Evolutionary conservation across 805 yeast species (phyloP), one percentile per base, ranked within the genome.

Genomic region (Komagataella ulmi): DNA sequence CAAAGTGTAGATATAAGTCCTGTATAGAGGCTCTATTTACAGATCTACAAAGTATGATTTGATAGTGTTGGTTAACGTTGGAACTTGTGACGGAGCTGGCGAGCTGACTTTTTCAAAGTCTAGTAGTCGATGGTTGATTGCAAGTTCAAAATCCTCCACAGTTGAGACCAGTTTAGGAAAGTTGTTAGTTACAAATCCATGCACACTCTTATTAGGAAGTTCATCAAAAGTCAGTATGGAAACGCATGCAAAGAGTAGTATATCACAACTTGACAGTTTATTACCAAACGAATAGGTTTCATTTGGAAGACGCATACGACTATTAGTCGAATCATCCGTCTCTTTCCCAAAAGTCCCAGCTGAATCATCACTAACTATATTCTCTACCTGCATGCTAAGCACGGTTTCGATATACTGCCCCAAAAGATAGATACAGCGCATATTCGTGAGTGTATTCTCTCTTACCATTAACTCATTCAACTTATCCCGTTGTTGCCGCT

Each of bases 161-260:
- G 45, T 43, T 24, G 44, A 43, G 1, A 58, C 43, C 21, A 72
- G 57, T 6, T 65, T 57, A 1, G 72, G 70, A 50, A 60, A 62
- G 48, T 69, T 65, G 17, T 56, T 52, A 12, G 57, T 49, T 48
- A 76, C 53, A 54, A 65, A 74, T n/a, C 56, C 58, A 4, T 50
- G 54, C 43, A 77, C 59, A 55, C 76, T 75, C 23, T 58, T 56
- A 52, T 74, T 75, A 3, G 77, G 75, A 50, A 77, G 61, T 7
- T 61, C 63, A 1, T 58, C 59, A 46, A 51, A 54, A 1, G 66
- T 59, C 52, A 70, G 61, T 14, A 65, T 57, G 50, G 60, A 53
- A 4, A 77, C 51, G 55, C 72, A 68, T 3, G 77, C 71, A 53
- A 59, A 61, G 10, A 77, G 61, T 14, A 76, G 57, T 3, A 73